Base-by-base conservation (phyloP, 306 rosid genomes). In the Arachis stenosperma region DNA sequence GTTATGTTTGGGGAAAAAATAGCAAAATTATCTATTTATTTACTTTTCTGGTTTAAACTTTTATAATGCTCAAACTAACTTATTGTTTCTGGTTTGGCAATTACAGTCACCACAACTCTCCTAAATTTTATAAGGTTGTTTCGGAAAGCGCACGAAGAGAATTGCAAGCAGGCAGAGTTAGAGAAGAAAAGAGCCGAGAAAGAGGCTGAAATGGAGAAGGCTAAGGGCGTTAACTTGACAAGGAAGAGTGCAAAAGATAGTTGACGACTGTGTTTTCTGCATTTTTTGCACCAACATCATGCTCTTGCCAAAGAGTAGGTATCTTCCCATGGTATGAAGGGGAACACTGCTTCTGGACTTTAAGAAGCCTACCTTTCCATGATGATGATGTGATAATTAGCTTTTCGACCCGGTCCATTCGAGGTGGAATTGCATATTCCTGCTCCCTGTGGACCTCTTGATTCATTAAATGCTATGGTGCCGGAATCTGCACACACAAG, bases 91-190 rank as follows among this genome's bases (percentile, higher is more conserved):
- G 78, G 73, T 58, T 82, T 81, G 64, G 71, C 62, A 58, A 79
- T 71, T 88, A 86, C 97, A 95, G 99, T 95, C 75, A 88, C 96
- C 9, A 81, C 78, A 27, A 95, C 98, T 46, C 89, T 95, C 65
- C 71, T 88, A 74, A 95, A 90, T 71, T 95, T 95, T 72, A 75
- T 74, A 75, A 87, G 95, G 80, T 69, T 91, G 86, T 95, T 95
- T 73, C 90, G 96, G 81, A 95, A 88, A 87, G 99, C 98, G 36
- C 97, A 91, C 7, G 98, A 91, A 64, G 99, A 95, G 87, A 95
- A 95, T 77, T 17, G 69, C 85, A 95, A 91, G 78, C 98, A 91
- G 84, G 96, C 90, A 64, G 99, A 95, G 77, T 54, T 86, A 85
- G 98, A 95, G 83, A 90, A 77, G 85, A 95, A 95, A 87, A 95